Evolutionary conservation across 2,329 filamentous ascomycete species (phyloP), one percentile per base, ranked within the genome.

Genomic region (Penicillium sp.): DNA sequence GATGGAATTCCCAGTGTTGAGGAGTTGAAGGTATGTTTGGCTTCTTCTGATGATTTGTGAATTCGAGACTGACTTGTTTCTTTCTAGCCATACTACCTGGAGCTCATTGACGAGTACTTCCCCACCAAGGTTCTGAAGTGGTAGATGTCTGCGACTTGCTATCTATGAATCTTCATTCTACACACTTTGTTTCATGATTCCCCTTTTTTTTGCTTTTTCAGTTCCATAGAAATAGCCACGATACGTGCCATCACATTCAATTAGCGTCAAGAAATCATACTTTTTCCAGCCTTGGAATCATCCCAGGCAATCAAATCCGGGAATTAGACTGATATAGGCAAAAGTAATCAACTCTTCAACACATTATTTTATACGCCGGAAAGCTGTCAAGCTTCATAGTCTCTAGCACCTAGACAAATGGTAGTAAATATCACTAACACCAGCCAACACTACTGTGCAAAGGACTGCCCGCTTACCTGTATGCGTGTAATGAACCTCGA

Each of bases 1-100:
- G 91, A 96, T 68, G 89, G 86, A 25, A 82, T 91, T 23, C 91
- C 91, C 1, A 87, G 84, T 57, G 84, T 88, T 0, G 88, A 91
- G 70, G 85, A 90, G 68, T 79, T 96, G 57, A 96, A 93, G 53
- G 53, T 55, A 55, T 31, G 53, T 55, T 51, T 21, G 21, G 4
- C 17, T 23, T 21, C n/a, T 15, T 15, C 21, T 27, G 6, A 23
- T 27, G 9, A 21, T 9, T 6, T 27, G 2, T 13, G 38, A 12
- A 33, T 3, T 21, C 0, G 6, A 27, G 4, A 12, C 53, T 55
- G 12, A 55, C 33, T 44, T 19, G 17, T n/a, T 49, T 27, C 7
- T 41, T 31, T 38, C 13, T 23, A 55, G 84, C 85, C 85, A 6
- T 91, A 91, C 75, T 91, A 91, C 71, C 69, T 89, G 62, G 87